A percentile compares a stretch with the other conserved stretches of the same genome.
Conservation (phyloP, 768 basidiomycete genomes). For the Mycena alexandri region DNA sequence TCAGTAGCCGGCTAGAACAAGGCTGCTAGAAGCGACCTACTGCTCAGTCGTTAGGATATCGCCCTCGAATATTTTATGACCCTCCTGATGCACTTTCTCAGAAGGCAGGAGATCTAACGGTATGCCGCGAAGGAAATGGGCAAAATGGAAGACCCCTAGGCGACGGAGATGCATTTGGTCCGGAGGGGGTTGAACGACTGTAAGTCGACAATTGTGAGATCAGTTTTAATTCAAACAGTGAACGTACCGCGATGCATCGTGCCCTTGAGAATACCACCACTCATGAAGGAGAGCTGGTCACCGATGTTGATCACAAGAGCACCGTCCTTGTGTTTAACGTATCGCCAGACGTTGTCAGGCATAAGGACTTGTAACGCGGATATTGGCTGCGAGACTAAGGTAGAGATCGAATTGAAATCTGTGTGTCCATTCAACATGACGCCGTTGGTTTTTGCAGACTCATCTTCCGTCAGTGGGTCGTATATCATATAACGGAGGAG, state of each 20-base stretch:
- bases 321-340: conserved; percentile 49
- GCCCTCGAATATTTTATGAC: conserved; percentile 45
- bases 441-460: conserved; percentile 47
- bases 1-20: neutral
- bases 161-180: conserved; percentile 47
- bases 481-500: conserved; percentile 52
- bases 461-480: conserved; percentile 48
- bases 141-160: conserved; percentile 52
- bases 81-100: conserved; percentile 47
- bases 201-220: neutral
- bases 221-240: neutral
- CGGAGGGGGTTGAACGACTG: conserved; percentile 49
- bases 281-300: conserved; percentile 52
- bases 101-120: conserved; percentile 47
- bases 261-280: conserved; percentile 50
- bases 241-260: conserved; percentile 50
- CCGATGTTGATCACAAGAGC: conserved; percentile 53
- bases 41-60: conserved; percentile 48
- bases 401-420: conserved; percentile 50
- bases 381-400: conserved; percentile 50
- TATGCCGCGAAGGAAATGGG: conserved; percentile 46
- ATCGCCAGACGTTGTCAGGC: conserved; percentile 53
- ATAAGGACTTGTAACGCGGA: conserved; percentile 51
- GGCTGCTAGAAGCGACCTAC: conserved; percentile 31
- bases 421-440: conserved; percentile 54